phyloP scores from a whole-genome alignment of 345 rosid species.

The Physaria fendleri region DNA sequence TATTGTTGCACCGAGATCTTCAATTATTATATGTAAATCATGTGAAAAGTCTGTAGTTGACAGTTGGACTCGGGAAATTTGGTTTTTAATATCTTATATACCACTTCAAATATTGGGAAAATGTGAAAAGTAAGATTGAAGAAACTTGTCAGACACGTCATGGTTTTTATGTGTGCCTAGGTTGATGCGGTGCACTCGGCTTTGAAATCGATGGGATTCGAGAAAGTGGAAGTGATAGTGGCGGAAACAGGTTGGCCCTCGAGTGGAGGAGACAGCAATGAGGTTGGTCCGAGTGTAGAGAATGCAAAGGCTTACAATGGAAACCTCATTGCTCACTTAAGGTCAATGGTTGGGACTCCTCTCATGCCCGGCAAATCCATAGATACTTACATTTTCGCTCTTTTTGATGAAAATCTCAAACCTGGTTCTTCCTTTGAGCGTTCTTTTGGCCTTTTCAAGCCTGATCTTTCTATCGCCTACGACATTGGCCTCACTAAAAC shows the following conservation, averaged over 20 bases:
- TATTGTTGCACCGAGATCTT: constrained; percentile 17
- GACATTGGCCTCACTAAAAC: constrained; percentile 63
- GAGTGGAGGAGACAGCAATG: constrained; percentile 63
- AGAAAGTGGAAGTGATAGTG: constrained; percentile 61
- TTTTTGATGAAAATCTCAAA: constrained; percentile 77
- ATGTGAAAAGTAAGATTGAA: background rate
- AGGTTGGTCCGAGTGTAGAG: constrained; percentile 67
- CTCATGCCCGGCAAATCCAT: constrained; percentile 83
- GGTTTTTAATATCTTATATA: background rate
- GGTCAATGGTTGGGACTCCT: constrained; percentile 79
- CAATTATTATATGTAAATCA: constrained; percentile 10
- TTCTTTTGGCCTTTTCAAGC: constrained; percentile 61
- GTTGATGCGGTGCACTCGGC: constrained; percentile 83
- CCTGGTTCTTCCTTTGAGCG: constrained; percentile 68
- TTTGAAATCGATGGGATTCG: constrained; percentile 62
- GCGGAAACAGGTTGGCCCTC: constrained; percentile 97
- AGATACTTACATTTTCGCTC: constrained; percentile 79
- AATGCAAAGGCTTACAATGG: constrained; percentile 85
- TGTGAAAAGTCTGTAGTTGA: constrained; percentile 1
- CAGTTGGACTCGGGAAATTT: background rate
- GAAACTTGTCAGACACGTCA: background rate
- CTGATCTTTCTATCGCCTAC: constrained; percentile 59
- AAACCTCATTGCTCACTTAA: constrained; percentile 61
- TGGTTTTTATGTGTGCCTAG: constrained; percentile 37
- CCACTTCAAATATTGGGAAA: background rate